Conservation (phyloP, 805 yeast species). For the Tetrapisispora fleetii region DNA sequence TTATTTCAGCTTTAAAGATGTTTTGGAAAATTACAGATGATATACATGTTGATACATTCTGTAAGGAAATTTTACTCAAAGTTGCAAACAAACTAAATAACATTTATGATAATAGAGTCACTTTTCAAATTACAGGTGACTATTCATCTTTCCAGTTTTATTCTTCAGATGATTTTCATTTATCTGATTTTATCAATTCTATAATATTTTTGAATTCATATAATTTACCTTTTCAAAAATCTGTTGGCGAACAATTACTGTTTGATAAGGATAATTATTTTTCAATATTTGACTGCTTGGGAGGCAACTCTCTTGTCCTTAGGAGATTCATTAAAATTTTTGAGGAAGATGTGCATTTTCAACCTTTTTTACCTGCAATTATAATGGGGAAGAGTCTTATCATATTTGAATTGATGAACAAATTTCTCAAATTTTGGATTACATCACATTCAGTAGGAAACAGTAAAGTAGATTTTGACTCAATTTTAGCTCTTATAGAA, state of each 20-base stretch:
- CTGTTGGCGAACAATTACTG: constrained; percentile 53
- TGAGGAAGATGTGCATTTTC: not conserved
- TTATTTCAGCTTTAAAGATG: not conserved
- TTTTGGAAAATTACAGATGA: not conserved
- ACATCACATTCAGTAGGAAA: constrained; percentile 42
- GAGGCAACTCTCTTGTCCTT: constrained; percentile 19
- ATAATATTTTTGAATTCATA: constrained; percentile 36
- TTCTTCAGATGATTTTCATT: not conserved
- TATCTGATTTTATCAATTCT: not conserved
- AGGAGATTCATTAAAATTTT: constrained; percentile 26
- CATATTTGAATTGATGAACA: constrained; percentile 41
- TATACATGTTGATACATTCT: not conserved
- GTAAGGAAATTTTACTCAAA: not conserved
- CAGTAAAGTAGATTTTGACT: constrained; percentile 35
- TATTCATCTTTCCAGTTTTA: not conserved
- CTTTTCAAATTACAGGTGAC: not conserved
- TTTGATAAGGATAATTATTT: constrained; percentile 42
- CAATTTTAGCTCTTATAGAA: constrained; percentile 40
- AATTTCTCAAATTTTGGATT: constrained; percentile 55
- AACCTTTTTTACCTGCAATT: not conserved
- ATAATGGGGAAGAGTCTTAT: not conserved
- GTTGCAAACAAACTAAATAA: not conserved
- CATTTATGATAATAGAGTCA: not conserved
- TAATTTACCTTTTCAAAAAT: constrained; percentile 51
- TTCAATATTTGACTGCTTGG: constrained; percentile 32